Evolutionary conservation across 148 eudicot species (phyloP).

Genomic region (Cornus suecica): DNA sequence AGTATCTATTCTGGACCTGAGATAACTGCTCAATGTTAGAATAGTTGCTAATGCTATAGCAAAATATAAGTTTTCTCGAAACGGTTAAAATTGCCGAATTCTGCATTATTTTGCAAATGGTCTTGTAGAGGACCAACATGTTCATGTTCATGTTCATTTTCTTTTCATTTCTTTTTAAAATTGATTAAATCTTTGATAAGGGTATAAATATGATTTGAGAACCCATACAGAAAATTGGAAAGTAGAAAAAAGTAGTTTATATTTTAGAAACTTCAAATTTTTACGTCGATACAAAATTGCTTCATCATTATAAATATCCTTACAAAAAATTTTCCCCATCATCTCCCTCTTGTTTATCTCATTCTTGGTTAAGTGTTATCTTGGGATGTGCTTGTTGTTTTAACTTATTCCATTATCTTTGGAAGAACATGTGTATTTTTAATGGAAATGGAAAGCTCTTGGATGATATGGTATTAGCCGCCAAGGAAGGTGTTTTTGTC

Average conservation of each 20-base stretch:
- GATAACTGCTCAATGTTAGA: neutral
- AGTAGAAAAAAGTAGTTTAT: neutral
- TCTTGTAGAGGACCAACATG: neutral
- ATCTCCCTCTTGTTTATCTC: neutral
- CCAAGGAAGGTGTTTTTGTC: slow-evolving; percentile 77
- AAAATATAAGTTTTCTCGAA: too few species aligned
- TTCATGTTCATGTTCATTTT: neutral
- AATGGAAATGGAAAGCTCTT: slow-evolving; percentile 84
- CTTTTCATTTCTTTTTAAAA: too few species aligned
- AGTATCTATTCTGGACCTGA: too few species aligned
- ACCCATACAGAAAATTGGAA: neutral
- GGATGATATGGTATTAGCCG: slow-evolving; percentile 87
- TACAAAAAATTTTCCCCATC: neutral
- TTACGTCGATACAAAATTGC: neutral
- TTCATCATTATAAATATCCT: neutral
- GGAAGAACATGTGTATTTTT: slow-evolving; percentile 65
- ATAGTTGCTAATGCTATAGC: too few species aligned
- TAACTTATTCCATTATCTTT: slow-evolving; percentile 9
- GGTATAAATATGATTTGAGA: neutral
- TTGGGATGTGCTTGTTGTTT: neutral
- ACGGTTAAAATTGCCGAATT: too few species aligned
- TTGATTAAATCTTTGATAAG: neutral
- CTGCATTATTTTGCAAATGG: neutral
- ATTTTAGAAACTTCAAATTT: neutral
- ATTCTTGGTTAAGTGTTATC: neutral